A percentile compares a stretch with the other conserved stretches of the same genome.
Evolutionary conservation across 441 rosid species (phyloP).

Genomic region (Jatropha multifida): DNA sequence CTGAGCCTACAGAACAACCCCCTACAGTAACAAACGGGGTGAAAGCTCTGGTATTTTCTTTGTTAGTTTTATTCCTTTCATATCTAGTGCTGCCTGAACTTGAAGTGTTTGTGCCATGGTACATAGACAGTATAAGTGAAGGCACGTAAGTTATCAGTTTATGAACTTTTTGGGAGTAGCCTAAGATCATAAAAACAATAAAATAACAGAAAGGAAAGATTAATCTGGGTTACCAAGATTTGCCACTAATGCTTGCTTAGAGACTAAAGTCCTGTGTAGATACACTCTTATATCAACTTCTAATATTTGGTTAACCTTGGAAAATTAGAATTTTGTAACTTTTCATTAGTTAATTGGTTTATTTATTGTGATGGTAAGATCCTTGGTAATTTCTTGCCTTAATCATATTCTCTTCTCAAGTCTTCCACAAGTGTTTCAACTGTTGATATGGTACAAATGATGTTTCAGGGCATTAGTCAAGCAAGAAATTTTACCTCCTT

Average conservation of each 20-base stretch:
- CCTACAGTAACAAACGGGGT: constrained; percentile 44
- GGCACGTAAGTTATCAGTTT: neutral
- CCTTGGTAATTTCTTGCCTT: neutral
- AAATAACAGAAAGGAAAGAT: neutral
- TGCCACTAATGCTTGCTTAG: neutral
- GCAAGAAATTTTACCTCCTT: constrained; percentile 37
- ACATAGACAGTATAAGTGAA: neutral
- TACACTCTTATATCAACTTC: neutral
- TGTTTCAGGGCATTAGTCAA: constrained; percentile 54
- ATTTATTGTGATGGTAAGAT: neutral
- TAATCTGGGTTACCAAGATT: neutral
- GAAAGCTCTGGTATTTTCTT: constrained; percentile 53
- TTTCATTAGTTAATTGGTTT: neutral
- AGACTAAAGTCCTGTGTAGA: no score
- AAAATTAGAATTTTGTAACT: neutral
- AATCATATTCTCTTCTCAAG: neutral
- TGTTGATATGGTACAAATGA: constrained; percentile 18
- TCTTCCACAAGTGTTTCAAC: neutral
- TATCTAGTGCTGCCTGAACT: neutral
- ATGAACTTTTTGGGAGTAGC: neutral
- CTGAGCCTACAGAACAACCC: constrained; percentile 48
- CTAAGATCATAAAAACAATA: neutral
- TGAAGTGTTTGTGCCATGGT: constrained; percentile 3
- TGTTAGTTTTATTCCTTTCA: constrained; percentile 18
- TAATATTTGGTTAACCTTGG: neutral